Base-by-base conservation (phyloP, 257 asterid species). In the Lycium barbarum region DNA sequence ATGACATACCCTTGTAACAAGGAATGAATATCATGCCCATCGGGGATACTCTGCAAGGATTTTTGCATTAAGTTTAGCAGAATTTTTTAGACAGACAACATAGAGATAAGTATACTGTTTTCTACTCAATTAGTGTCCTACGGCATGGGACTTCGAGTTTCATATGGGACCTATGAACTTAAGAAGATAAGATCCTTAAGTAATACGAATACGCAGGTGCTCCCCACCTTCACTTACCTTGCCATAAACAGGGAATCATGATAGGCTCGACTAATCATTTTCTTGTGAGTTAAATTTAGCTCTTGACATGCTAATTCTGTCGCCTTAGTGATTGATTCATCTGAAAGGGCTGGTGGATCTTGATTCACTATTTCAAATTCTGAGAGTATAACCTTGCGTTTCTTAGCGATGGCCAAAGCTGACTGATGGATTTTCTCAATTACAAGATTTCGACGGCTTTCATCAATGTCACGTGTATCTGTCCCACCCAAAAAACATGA, bases 1-100 rank as follows among this genome's bases (percentile, higher is more conserved):
- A 63, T 67, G 66, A 11, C 43, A 15, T 92, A 95, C 99, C 99
- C 92, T 93, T 96, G 83, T 94, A 91, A 88, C 99, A 96, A n/a
- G 99, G 98, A 83, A 96, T 93, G 89, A 96, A 96, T 79, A 96
- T 93, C 99, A 96, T 96, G 90, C 93, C 95, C 99, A 96, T 94
- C 40, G 98, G 98, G 47, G 97, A 92, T 86, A 93, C 87, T 88
- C 98, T 94, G 97, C 88, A 88, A 65, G 71, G n/a, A 88, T 74
- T 20, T 74, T 22, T 47, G 20, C 18, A 51, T 13, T 7, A 26
- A 15, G 11, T 26, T 76, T 76, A 53, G 82, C 13, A 26, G 58
- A 26, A 1, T 2, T 10, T 61, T 18, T 73, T 4, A 10, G 80
- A 11, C 59, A 47, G 80, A 73, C 11, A 45, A n/a, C 40, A 73